Conservation (phyloP, 2,329 filamentous ascomycete genomes). For the Graphilbum sp. region DNA sequence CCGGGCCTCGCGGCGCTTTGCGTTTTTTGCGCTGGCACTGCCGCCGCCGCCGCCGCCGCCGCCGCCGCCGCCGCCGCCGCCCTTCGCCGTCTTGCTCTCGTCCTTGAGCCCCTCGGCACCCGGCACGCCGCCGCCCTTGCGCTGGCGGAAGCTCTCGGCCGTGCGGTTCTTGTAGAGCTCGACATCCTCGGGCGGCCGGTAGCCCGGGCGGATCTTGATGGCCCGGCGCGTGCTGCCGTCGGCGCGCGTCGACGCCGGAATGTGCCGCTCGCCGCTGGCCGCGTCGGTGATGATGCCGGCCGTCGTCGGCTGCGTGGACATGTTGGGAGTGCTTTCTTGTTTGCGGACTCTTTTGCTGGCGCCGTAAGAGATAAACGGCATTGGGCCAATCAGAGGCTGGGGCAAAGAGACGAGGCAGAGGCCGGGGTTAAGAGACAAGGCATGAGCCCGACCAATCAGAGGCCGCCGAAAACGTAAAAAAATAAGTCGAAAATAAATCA, state of each 20-base stretch:
- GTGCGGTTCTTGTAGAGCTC: constrained; percentile 91
- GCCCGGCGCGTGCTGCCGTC: constrained; percentile 89
- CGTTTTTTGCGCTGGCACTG: constrained; percentile 71
- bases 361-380: too few species aligned
- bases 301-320: constrained; percentile 18
- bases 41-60: constrained; percentile 23
- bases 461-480: constrained; percentile 11
- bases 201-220: constrained; percentile 86
- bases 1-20: constrained; percentile 60
- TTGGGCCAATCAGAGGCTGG: too few species aligned
- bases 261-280: constrained; percentile 64
- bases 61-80: constrained; percentile 12
- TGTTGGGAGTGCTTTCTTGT: too few species aligned
- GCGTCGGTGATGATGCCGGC: constrained; percentile 66
- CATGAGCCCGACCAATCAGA: too few species aligned
- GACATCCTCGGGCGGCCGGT: constrained; percentile 86
- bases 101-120: constrained; percentile 49
- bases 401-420: too few species aligned
- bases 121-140: constrained; percentile 53
- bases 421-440: too few species aligned
- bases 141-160: constrained; percentile 69
- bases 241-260: constrained; percentile 70
- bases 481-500: too few species aligned
- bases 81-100: constrained; percentile 22
- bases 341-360: too few species aligned